These are phyloP conservation scores for Emmonsiellopsis sp. DNA, from an alignment of 2,329 filamentous ascomycete genomes.

Conservation along the genomic window DNA sequence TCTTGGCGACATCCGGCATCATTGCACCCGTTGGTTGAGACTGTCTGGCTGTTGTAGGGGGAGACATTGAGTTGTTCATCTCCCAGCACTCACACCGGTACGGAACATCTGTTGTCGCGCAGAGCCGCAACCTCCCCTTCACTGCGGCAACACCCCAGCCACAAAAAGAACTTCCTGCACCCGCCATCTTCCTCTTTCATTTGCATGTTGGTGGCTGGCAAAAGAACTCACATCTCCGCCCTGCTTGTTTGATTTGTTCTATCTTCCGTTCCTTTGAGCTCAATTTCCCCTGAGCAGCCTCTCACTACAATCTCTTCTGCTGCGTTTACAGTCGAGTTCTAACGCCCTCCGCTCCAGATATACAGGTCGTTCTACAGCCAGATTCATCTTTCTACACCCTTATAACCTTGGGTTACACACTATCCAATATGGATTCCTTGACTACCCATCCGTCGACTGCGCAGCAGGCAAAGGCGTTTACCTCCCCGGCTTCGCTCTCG, in stretches of 20 bases:
- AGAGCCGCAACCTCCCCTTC: conserved; percentile 1
- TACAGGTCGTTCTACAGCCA: background rate
- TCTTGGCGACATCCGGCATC: background rate
- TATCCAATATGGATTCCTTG: conserved; percentile 64
- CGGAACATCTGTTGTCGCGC: background rate
- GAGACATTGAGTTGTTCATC: conserved; percentile 99
- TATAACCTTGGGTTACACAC: conserved; percentile 19
- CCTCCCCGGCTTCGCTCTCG: conserved; percentile 81
- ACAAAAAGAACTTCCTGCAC: background rate
- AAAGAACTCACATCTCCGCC: background rate
- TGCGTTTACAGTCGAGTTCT: background rate
- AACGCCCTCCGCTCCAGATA: background rate
- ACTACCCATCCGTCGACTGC: conserved; percentile 88
- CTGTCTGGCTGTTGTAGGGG: conserved; percentile 51
- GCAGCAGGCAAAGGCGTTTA: conserved; percentile 90
- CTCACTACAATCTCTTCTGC: background rate
- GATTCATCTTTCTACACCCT: conserved; percentile 14
- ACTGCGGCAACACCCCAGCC: background rate
- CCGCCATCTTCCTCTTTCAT: background rate
- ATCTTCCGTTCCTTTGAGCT: background rate
- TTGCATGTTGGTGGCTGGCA: too few species aligned
- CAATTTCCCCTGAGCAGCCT: background rate
- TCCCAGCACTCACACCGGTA: conserved; percentile 44
- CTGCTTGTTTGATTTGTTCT: background rate
- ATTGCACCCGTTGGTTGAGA: background rate